Conservation (phyloP, 371 early-diverging fungal species). For the Circinella umbellata region DNA sequence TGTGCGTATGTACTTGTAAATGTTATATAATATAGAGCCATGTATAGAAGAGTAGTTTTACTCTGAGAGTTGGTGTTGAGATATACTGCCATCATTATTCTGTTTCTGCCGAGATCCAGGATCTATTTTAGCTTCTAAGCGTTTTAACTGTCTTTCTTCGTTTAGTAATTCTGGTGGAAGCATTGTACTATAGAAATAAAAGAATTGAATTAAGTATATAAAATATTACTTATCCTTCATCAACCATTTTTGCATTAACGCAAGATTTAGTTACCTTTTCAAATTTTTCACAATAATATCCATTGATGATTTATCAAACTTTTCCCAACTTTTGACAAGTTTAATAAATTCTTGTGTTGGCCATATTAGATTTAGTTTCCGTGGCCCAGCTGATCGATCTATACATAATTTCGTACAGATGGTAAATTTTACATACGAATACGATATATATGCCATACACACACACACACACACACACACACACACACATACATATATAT, state of each 20-base stretch:
- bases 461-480: too few relatives aligned
- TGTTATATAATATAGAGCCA: too few relatives aligned
- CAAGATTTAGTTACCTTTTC: conserved; percentile 58
- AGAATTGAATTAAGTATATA: neutral
- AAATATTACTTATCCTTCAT: neutral
- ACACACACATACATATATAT: too few relatives aligned
- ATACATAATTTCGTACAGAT: neutral
- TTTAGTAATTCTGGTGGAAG: conserved; percentile 52
- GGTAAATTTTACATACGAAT: neutral
- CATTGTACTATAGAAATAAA: conserved; percentile 30
- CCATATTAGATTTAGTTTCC: conserved; percentile 74
- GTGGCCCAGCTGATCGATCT: conserved; percentile 15
- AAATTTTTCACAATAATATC: conserved; percentile 70
- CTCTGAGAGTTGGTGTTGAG: neutral
- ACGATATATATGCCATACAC: neutral
- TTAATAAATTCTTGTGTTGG: conserved; percentile 82
- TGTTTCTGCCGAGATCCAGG: neutral
- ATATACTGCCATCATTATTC: neutral
- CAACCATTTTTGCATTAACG: neutral
- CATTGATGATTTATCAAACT: conserved; percentile 73
- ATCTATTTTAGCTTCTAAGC: conserved; percentile 34
- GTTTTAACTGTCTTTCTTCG: conserved; percentile 49
- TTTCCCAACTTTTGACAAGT: conserved; percentile 82
- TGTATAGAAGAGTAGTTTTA: neutral
- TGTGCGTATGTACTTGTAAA: too few relatives aligned